Percentiles rank a stretch among this genome's conserved stretches.
Evolutionary conservation across 305 asterid genomes (phyloP).

Genomic region (Petunia hybrid): DNA sequence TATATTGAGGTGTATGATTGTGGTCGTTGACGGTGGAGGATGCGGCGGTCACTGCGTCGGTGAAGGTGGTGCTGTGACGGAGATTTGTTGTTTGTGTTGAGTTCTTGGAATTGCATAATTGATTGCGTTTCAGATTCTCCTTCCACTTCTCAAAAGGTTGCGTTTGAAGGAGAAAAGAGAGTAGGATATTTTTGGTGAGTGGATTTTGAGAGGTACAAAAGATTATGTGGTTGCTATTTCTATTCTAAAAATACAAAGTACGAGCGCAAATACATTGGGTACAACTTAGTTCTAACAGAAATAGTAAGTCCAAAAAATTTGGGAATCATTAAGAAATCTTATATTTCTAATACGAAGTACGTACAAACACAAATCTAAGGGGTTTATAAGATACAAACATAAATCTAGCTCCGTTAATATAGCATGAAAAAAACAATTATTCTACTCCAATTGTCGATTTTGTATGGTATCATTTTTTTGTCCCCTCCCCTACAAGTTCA

Average conservation of each 20-base stretch:
- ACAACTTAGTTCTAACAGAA: background rate
- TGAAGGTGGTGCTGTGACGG: slow-evolving; percentile 15
- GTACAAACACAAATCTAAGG: too few species aligned
- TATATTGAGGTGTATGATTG: background rate
- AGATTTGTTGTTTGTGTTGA: background rate
- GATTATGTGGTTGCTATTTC: background rate
- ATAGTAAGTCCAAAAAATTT: background rate
- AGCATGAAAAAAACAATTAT: too few species aligned
- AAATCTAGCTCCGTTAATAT: too few species aligned
- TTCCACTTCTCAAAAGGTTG: background rate
- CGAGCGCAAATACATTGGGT: background rate
- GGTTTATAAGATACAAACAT: too few species aligned
- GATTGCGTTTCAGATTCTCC: too few species aligned
- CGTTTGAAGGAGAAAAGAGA: slow-evolving; percentile 7
- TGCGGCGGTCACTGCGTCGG: slow-evolving; percentile 46
- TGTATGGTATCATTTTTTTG: too few species aligned
- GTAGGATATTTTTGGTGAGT: background rate
- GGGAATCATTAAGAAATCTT: too few species aligned
- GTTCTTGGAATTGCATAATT: slow-evolving; percentile 52
- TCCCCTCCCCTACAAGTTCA: too few species aligned
- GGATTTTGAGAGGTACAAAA: background rate
- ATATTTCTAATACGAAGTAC: too few species aligned
- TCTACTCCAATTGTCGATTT: too few species aligned
- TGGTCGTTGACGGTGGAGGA: slow-evolving; percentile 30
- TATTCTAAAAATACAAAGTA: background rate